A percentile compares a stretch with the other conserved stretches of the same genome.
Conservation (phyloP, 192 early-diverging fungal species). For the Mortierella alpina region DNA sequence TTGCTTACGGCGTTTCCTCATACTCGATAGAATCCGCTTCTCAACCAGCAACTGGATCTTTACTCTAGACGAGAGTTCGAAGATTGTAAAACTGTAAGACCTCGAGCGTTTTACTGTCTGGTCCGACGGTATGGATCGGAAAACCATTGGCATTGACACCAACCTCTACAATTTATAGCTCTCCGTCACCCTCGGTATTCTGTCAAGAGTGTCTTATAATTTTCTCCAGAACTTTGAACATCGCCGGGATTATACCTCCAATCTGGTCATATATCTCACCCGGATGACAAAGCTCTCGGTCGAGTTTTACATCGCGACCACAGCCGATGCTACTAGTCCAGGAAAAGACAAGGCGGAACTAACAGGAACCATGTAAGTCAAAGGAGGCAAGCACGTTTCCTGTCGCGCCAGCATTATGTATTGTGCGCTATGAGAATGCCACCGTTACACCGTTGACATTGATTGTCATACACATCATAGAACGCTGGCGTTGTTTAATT, state of each 20-base stretch:
- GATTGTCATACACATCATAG: neutral
- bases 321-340: conserved; percentile 13
- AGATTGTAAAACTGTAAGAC: conserved; percentile 46
- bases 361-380: conserved; percentile 41
- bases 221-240: conserved; percentile 46
- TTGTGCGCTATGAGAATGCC: neutral
- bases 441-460: neutral
- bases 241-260: conserved; percentile 34
- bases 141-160: neutral
- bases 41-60: conserved; percentile 29
- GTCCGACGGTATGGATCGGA: neutral
- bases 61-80: conserved; percentile 33
- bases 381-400: neutral
- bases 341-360: conserved; percentile 35
- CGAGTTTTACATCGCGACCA: conserved; percentile 29
- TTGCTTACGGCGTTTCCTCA: neutral
- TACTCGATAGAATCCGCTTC: conserved; percentile 26
- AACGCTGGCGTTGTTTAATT: conserved; percentile 50
- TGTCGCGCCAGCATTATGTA: neutral
- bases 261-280: conserved; percentile 26
- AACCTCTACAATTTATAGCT: conserved; percentile 5
- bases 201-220: conserved; percentile 30
- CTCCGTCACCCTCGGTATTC: conserved; percentile 39
- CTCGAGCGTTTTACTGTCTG: neutral
- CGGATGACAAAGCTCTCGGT: conserved; percentile 44